Conservation (phyloP, 108 stramenopile species). For the Fragilariopsis cylindrus region DNA sequence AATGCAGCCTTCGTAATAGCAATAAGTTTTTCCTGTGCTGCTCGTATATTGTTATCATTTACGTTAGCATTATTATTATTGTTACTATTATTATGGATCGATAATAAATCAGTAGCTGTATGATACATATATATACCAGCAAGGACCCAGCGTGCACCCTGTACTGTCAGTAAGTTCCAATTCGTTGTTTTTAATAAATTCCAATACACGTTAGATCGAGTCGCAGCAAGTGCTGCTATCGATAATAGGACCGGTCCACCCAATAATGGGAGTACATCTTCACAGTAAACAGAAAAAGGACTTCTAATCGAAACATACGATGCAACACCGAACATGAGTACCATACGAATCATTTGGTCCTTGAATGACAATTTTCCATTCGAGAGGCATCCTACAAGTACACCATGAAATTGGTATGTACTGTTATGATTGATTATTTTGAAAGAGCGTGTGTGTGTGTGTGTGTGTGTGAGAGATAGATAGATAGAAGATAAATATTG, state of each 20-base stretch:
- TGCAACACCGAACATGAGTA: conserved; percentile 1
- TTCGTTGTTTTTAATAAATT: neutral
- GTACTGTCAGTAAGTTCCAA: conserved; percentile 3
- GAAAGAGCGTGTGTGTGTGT: too few species aligned
- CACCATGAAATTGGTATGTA: neutral
- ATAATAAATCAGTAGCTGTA: neutral
- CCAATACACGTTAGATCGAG: neutral
- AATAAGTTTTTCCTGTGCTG: neutral
- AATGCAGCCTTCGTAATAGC: conserved; percentile 16
- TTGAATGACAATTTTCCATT: conserved; percentile 1
- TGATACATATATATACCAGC: conserved; percentile 7
- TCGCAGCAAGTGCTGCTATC: neutral
- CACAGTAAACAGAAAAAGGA: neutral
- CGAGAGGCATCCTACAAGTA: neutral
- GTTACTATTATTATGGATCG: neutral
- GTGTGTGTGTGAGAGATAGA: too few species aligned
- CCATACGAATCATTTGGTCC: neutral
- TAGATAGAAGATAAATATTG: too few species aligned
- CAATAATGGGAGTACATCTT: neutral
- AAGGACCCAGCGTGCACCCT: neutral
- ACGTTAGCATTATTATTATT: neutral
- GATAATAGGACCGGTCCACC: conserved; percentile 4
- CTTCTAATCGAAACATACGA: conserved; percentile 6
- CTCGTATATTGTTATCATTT: neutral
- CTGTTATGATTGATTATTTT: neutral